Percentiles rank a stretch among this genome's conserved stretches.
Evolutionary conservation across 1,284 basidiomycete genomes (phyloP).

Genomic region (Gomphus sp.): DNA sequence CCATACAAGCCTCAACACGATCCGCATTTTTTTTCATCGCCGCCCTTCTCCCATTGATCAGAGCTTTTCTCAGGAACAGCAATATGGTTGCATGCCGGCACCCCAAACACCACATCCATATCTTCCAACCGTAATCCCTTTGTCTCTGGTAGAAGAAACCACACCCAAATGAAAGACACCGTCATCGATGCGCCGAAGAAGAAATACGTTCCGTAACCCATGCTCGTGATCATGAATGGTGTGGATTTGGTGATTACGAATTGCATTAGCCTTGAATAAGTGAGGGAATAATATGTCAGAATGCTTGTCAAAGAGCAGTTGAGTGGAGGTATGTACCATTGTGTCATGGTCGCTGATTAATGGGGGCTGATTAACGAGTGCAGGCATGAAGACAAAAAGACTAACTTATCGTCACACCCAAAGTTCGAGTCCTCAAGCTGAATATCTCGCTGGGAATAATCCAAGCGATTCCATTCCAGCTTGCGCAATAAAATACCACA

Average conservation of each 20-base stretch:
- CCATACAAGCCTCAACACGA: background rate
- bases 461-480: conserved; percentile 16
- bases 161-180: background rate
- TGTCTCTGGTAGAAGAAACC: conserved; percentile 1
- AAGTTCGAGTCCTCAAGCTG: conserved; percentile 17
- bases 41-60: background rate
- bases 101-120: background rate
- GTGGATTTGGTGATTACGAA: conserved; percentile 19
- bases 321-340: background rate
- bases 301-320: no score
- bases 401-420: conserved; percentile 17
- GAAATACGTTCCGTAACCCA: conserved; percentile 14
- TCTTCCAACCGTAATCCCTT: conserved; percentile 1
- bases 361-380: background rate
- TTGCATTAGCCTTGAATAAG: conserved; percentile 9
- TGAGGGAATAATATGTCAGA: background rate
- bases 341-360: background rate
- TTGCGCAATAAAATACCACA: conserved; percentile 10
- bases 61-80: background rate
- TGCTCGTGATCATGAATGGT: conserved; percentile 19
- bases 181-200: conserved; percentile 19
- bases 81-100: background rate
- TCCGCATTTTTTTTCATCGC: background rate
- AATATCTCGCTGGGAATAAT: conserved; percentile 1
- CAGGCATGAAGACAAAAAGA: background rate